Evolutionary conservation across 2,329 filamentous ascomycete genomes (phyloP).

Genomic region (Calonectria pseudoreteaudii): DNA sequence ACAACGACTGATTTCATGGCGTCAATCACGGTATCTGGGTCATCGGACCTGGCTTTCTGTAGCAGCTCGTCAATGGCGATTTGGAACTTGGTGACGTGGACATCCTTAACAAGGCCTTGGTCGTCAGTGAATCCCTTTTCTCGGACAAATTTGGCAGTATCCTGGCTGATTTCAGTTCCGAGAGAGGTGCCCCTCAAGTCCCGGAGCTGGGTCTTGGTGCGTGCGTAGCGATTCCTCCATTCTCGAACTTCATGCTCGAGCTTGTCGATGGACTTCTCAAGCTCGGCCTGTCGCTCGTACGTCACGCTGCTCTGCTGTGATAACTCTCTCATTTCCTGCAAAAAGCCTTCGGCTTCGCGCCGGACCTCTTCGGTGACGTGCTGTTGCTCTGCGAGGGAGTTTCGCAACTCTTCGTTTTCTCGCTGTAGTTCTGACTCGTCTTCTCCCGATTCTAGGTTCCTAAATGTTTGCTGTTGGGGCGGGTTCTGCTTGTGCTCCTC

Average conservation of each 20-base stretch:
- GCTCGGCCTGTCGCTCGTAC: constrained; percentile 83
- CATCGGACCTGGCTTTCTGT: constrained; percentile 78
- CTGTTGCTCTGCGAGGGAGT: constrained; percentile 78
- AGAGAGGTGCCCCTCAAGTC: constrained; percentile 84
- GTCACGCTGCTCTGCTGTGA: constrained; percentile 83
- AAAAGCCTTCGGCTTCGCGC: constrained; percentile 82
- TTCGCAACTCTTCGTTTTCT: constrained; percentile 77
- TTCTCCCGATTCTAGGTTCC: constrained; percentile 39
- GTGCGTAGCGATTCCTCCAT: constrained; percentile 92
- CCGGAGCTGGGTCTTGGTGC: constrained; percentile 87
- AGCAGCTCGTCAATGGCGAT: constrained; percentile 93
- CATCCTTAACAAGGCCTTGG: constrained; percentile 85
- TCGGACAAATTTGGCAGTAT: constrained; percentile 74
- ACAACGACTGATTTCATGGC: constrained; percentile 89
- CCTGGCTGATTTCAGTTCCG: constrained; percentile 76
- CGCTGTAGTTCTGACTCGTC: constrained; percentile 68
- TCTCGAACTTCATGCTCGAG: constrained; percentile 87
- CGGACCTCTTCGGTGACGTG: constrained; percentile 88
- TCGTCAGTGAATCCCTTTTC: constrained; percentile 77
- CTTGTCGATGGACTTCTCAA: constrained; percentile 79
- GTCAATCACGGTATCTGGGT: constrained; percentile 80
- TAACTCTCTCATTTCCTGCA: constrained; percentile 89
- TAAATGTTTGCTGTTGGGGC: constrained; percentile 44
- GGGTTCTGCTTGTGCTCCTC: background rate
- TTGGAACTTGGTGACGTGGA: constrained; percentile 95